Evolutionary conservation across 352 stramenopile genomes (phyloP).

Genomic region (Phytopythium helicoides): DNA sequence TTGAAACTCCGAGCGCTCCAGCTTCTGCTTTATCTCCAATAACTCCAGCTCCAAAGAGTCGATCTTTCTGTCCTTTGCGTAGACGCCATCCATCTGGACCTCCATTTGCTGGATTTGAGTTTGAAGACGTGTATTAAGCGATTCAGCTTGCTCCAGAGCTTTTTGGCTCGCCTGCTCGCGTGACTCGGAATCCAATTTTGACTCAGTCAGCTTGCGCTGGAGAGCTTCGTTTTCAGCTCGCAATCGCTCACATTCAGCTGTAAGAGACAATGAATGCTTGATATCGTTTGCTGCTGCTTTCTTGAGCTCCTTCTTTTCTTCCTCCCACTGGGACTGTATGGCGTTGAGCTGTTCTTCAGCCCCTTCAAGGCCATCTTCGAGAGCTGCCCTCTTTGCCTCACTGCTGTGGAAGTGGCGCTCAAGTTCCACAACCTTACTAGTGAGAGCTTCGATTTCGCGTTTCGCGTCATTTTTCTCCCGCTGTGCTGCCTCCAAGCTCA

Average conservation of each 20-base stretch:
- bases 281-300: constrained; percentile 30
- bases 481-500: constrained; percentile 28
- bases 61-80: constrained; percentile 41
- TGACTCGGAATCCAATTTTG: constrained; percentile 22
- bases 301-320: constrained; percentile 56
- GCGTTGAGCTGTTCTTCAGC: constrained; percentile 51
- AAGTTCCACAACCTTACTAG: constrained; percentile 29
- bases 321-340: constrained; percentile 54
- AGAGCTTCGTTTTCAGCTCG: constrained; percentile 30
- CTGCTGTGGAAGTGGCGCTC: constrained; percentile 42
- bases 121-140: constrained; percentile 30
- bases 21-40: constrained; percentile 23
- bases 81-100: constrained; percentile 18
- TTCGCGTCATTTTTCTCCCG: constrained; percentile 25
- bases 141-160: constrained; percentile 19
- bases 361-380: constrained; percentile 42
- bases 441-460: constrained; percentile 18
- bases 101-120: constrained; percentile 27
- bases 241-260: constrained; percentile 37
- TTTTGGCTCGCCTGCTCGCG: constrained; percentile 24
- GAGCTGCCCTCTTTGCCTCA: constrained; percentile 33
- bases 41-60: constrained; percentile 32
- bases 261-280: constrained; percentile 22
- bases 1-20: constrained; percentile 26
- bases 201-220: constrained; percentile 19